A percentile compares a stretch with the other conserved stretches of the same genome.
Evolutionary conservation across 176 grass and related monocot species (phyloP).

Genomic region (Zea luxurians): DNA sequence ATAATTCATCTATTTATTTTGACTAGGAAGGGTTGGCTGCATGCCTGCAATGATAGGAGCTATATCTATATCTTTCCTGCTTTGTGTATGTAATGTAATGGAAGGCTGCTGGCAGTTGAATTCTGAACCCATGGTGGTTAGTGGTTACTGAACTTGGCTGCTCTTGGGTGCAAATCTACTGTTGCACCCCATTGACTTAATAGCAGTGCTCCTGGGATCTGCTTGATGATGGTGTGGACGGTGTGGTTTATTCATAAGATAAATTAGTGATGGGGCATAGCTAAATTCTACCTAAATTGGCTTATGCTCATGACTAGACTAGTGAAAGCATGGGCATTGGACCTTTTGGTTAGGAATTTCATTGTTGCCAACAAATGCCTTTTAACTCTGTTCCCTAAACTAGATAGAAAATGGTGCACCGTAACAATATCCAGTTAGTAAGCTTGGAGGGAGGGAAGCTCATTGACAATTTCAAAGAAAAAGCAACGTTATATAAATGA

Average conservation of each 20-base stretch:
- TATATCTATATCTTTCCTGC: conserved; percentile 11
- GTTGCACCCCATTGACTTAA: conserved; percentile 24
- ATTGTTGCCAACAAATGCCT: neutral
- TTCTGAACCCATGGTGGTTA: conserved; percentile 7
- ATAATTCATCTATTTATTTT: conserved; percentile 36
- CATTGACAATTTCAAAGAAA: neutral
- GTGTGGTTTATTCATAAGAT: neutral
- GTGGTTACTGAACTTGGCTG: conserved; percentile 22
- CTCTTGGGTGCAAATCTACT: conserved; percentile 9
- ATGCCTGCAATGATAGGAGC: conserved; percentile 24
- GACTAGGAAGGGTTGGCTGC: conserved; percentile 15
- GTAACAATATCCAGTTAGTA: neutral
- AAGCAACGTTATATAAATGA: neutral
- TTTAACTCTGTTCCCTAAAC: neutral
- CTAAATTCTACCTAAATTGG: neutral
- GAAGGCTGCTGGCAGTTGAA: conserved; percentile 6
- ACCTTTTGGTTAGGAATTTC: conserved; percentile 7
- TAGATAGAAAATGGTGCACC: neutral
- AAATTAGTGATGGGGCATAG: neutral
- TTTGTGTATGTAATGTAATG: neutral
- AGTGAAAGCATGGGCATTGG: conserved; percentile 24
- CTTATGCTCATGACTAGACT: neutral
- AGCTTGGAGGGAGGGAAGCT: neutral
- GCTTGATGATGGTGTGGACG: neutral
- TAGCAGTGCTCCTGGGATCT: conserved; percentile 20